These are phyloP conservation scores for Achaetomium macrosporum DNA, from an alignment of 2,329 filamentous ascomycete genomes.

Conservation along the genomic window DNA sequence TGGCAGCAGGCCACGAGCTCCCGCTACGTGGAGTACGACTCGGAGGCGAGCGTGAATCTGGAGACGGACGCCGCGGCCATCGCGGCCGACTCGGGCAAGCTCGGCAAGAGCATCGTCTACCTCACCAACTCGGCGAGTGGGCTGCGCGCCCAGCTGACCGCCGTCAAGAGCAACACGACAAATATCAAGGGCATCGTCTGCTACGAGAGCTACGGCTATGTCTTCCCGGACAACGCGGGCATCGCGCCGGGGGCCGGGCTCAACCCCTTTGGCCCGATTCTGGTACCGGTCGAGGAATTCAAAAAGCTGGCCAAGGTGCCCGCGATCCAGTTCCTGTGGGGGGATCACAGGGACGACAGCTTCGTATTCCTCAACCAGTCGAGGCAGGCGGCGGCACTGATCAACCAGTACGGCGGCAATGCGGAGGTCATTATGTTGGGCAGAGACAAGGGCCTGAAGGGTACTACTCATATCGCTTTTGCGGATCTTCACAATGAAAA, in stretches of 20 bases:
- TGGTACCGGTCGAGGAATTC: constrained; percentile 24
- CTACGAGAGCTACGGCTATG: constrained; percentile 27
- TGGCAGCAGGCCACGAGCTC: constrained; percentile 32
- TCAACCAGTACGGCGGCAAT: constrained; percentile 25
- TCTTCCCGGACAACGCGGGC: constrained; percentile 24
- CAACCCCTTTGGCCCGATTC: constrained; percentile 24
- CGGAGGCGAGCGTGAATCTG: constrained; percentile 29
- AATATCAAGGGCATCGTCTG: constrained; percentile 34
- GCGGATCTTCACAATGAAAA: constrained; percentile 27
- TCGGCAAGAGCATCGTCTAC: constrained; percentile 29
- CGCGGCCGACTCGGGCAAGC: constrained; percentile 30
- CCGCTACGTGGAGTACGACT: constrained; percentile 34
- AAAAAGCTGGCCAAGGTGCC: constrained; percentile 24
- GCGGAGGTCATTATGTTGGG: constrained; percentile 26
- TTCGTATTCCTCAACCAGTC: constrained; percentile 16
- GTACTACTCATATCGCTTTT: constrained; percentile 26
- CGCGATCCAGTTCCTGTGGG: constrained; percentile 27
- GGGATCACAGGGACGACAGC: constrained; percentile 24
- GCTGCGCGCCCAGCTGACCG: constrained; percentile 31
- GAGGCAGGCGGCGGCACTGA: constrained; percentile 19
- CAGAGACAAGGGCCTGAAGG: constrained; percentile 21
- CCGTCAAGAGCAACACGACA: constrained; percentile 30
- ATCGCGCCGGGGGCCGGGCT: constrained; percentile 1
- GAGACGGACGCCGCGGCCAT: constrained; percentile 31
- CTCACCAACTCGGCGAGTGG: constrained; percentile 32